Evolutionary conservation across 2,329 filamentous ascomycete species (phyloP).

Genomic region (Chaetomium sp.): DNA sequence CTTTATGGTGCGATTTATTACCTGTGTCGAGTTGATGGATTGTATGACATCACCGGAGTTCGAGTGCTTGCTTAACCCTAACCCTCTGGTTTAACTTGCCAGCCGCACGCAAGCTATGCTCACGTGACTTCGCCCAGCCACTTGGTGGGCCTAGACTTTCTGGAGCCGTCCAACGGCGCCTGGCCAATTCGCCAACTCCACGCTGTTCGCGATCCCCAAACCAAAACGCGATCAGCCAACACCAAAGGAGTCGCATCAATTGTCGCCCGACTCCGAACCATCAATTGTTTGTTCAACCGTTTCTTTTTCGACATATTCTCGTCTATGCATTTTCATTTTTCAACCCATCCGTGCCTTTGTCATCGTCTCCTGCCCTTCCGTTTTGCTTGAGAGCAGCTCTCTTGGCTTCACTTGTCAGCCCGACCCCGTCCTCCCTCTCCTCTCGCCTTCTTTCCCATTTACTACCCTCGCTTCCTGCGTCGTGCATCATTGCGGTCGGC

Average conservation of each 20-base stretch:
- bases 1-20: too few relatives aligned
- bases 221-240: conserved; percentile 15
- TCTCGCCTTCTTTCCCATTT: conserved; percentile 7
- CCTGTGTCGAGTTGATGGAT: too few relatives aligned
- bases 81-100: too few relatives aligned
- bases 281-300: conserved; percentile 26
- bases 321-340: conserved; percentile 3
- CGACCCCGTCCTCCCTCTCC: conserved; percentile 9
- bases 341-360: conserved; percentile 1
- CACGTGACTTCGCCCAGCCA: conserved; percentile 10
- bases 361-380: conserved; percentile 8
- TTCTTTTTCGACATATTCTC: conserved; percentile 11
- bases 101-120: too few relatives aligned
- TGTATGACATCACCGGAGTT: too few relatives aligned
- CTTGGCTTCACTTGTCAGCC: conserved; percentile 13
- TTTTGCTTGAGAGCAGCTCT: conserved; percentile 9
- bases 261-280: conserved; percentile 14
- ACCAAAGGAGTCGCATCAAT: conserved; percentile 13
- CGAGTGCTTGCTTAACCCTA: too few relatives aligned
- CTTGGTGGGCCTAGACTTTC: background rate
- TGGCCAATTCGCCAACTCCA: conserved; percentile 11
- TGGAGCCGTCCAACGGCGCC: background rate
- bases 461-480: background rate
- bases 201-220: conserved; percentile 7
- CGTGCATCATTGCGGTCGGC: conserved; percentile 11